These are phyloP conservation scores for Coniferiporia weirii DNA, from an alignment of 1,284 basidiomycete genomes.

Conservation along the genomic window DNA sequence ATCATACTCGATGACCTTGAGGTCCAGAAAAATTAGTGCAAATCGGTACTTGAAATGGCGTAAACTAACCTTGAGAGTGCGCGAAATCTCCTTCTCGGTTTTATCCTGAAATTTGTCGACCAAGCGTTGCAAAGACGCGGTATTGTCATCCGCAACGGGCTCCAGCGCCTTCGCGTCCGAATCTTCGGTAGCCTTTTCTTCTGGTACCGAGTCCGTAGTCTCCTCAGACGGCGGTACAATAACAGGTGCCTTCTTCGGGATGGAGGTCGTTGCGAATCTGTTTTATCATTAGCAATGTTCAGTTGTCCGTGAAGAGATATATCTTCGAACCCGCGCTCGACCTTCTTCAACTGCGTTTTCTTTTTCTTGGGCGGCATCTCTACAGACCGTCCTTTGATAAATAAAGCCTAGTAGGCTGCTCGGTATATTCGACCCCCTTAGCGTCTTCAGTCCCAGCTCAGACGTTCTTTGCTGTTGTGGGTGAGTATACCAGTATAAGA, in stretches of 20 bases:
- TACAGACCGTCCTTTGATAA: neutral
- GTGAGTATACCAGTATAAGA: neutral
- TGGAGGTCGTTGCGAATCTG: conserved; percentile 80
- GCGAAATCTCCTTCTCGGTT: conserved; percentile 81
- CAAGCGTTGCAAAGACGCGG: conserved; percentile 47
- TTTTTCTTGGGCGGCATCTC: conserved; percentile 78
- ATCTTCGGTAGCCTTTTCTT: conserved; percentile 9
- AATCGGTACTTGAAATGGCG: neutral
- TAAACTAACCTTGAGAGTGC: conserved; percentile 51
- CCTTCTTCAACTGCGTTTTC: conserved; percentile 76
- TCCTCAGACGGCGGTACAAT: conserved; percentile 23
- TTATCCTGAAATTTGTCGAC: conserved; percentile 85
- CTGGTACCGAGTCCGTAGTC: conserved; percentile 16
- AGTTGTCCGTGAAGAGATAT: neutral
- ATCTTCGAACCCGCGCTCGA: conserved; percentile 48
- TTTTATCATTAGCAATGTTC: neutral
- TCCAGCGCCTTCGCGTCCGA: conserved; percentile 24
- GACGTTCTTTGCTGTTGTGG: neutral
- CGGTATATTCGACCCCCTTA: neutral
- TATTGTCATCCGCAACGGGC: conserved; percentile 14
- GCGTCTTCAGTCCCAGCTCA: neutral
- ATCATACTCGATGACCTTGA: conserved; percentile 75
- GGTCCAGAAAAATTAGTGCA: neutral
- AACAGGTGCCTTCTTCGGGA: conserved; percentile 69
- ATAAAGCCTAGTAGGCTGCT: conserved; percentile 7